Percentiles rank a stretch among this genome's conserved stretches.
Evolutionary conservation across 805 yeast species (phyloP).

Genomic region (Crinitomyces ghanaensis): DNA sequence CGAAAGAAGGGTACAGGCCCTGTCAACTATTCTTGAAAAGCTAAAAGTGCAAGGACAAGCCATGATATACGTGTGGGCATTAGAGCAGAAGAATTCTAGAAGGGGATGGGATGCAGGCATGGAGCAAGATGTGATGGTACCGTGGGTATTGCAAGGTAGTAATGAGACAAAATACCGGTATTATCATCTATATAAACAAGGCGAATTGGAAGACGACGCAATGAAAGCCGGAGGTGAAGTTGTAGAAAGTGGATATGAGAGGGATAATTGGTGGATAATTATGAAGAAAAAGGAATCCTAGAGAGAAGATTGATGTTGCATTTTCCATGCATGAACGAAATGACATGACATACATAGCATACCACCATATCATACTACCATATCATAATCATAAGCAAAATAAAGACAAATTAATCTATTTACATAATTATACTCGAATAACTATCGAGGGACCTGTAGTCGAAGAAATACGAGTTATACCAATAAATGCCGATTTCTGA

Average conservation of each 20-base stretch:
- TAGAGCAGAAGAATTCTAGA: constrained; percentile 79
- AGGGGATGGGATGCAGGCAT: constrained; percentile 87
- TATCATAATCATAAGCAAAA: background rate
- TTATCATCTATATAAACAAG: constrained; percentile 76
- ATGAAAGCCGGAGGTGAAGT: constrained; percentile 57
- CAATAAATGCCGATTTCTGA: constrained; percentile 54
- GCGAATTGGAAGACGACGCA: constrained; percentile 71
- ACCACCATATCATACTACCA: too few species aligned
- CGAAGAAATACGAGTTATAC: constrained; percentile 55
- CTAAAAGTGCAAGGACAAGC: constrained; percentile 54
- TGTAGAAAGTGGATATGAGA: constrained; percentile 71
- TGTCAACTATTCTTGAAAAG: constrained; percentile 51
- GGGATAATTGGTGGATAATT: constrained; percentile 88
- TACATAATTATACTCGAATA: constrained; percentile 31
- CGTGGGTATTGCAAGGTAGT: constrained; percentile 69
- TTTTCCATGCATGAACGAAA: too few species aligned
- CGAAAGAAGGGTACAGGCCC: constrained; percentile 67
- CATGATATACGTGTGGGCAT: constrained; percentile 90
- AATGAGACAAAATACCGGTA: constrained; percentile 47
- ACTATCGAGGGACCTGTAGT: constrained; percentile 75
- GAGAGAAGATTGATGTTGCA: background rate
- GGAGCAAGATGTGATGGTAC: constrained; percentile 89
- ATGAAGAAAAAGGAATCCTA: too few species aligned
- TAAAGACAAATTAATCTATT: too few species aligned
- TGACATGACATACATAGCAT: too few species aligned